phyloP scores from a whole-genome alignment of 2,329 filamentous ascomycete genomes.

The Westerdykella aurantiaca region DNA sequence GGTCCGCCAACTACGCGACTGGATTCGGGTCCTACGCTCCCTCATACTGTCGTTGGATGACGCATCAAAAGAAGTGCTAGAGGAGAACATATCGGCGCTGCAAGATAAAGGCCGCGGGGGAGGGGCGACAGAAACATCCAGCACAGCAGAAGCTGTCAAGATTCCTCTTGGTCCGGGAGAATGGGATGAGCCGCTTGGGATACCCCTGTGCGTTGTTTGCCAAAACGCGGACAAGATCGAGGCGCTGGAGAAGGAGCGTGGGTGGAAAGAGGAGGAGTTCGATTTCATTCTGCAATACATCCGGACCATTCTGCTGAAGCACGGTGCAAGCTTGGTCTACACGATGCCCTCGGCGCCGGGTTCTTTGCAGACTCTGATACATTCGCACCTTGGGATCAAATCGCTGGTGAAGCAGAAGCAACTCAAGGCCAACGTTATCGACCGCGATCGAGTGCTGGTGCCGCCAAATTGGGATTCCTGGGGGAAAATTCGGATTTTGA shows the following conservation, averaged over 20 bases:
- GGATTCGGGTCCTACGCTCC: slow-evolving; percentile 77
- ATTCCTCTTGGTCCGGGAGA: slow-evolving; percentile 81
- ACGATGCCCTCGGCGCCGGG: slow-evolving; percentile 54
- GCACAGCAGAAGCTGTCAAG: slow-evolving; percentile 36
- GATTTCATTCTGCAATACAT: slow-evolving; percentile 93
- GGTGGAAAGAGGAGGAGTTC: slow-evolving; percentile 95
- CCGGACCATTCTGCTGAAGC: slow-evolving; percentile 76
- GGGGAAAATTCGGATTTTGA: slow-evolving; percentile 90
- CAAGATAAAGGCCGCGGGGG: slow-evolving; percentile 50
- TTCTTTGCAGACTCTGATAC: slow-evolving; percentile 71
- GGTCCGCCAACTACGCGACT: slow-evolving; percentile 81
- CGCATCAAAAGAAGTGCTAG: slow-evolving; percentile 75
- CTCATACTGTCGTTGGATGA: slow-evolving; percentile 68
- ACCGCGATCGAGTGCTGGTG: slow-evolving; percentile 88
- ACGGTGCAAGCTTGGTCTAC: slow-evolving; percentile 55
- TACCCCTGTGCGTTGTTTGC: slow-evolving; percentile 90
- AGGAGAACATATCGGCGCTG: slow-evolving; percentile 78
- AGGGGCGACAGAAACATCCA: slow-evolving; percentile 5
- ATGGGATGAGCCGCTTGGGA: slow-evolving; percentile 82
- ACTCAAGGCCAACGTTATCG: slow-evolving; percentile 69
- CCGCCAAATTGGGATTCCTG: slow-evolving; percentile 98
- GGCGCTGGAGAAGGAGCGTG: slow-evolving; percentile 76
- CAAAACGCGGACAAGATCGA: slow-evolving; percentile 95
- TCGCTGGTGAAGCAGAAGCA: slow-evolving; percentile 58
- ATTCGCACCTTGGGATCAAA: slow-evolving; percentile 80